Conservation (phyloP, 1,284 basidiomycete genomes). For the Ganoderma multipileum region DNA sequence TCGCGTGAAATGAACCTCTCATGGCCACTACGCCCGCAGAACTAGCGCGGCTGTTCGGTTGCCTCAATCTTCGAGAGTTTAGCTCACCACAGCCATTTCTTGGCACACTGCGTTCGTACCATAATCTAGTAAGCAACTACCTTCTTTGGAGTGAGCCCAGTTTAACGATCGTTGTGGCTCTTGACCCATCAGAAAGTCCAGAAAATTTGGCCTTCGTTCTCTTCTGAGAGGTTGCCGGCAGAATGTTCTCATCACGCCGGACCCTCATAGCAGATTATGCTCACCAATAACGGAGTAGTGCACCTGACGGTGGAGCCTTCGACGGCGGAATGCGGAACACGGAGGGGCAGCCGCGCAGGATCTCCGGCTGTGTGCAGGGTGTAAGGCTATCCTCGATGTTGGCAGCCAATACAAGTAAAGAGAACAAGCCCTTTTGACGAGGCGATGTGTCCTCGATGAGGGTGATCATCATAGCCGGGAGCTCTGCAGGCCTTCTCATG, state of each 20-base stretch:
- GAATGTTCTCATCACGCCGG: conserved; percentile 8
- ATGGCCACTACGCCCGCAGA: conserved; percentile 12
- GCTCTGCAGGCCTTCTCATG: conserved; percentile 16
- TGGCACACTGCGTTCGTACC: background rate
- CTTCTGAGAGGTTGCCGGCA: background rate
- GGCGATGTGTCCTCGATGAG: conserved; percentile 12
- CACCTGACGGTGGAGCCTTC: background rate
- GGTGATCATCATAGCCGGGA: conserved; percentile 22
- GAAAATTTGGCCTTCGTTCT: background rate
- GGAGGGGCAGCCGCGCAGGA: conserved; percentile 1
- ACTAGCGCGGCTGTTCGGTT: background rate
- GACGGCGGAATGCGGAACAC: conserved; percentile 17
- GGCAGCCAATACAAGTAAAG: conserved; percentile 8
- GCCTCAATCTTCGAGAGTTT: conserved; percentile 10
- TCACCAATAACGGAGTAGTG: conserved; percentile 1
- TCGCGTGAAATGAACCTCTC: background rate
- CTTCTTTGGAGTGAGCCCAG: background rate
- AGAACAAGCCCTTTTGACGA: conserved; percentile 5
- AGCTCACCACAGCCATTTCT: background rate
- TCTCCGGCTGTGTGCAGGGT: conserved; percentile 9
- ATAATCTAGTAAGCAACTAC: background rate
- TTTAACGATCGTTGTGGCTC: conserved; percentile 3
- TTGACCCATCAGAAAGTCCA: background rate
- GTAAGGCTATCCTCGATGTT: conserved; percentile 4
- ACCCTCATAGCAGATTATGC: conserved; percentile 10